These are phyloP conservation scores for Vachellia pachyceras DNA, from an alignment of 306 rosid genomes.

Conservation along the genomic window DNA sequence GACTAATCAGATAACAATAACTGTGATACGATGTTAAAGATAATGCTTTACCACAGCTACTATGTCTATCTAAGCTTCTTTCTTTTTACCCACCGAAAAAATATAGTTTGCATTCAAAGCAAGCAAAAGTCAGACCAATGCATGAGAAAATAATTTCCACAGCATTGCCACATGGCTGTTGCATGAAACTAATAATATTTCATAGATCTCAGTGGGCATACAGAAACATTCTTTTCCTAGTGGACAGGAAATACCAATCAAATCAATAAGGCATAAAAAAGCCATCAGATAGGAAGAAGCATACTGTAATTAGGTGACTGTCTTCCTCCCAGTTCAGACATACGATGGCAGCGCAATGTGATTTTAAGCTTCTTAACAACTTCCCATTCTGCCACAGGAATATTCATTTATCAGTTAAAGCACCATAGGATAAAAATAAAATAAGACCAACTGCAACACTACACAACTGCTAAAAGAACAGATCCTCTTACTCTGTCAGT, in stretches of 20 bases:
- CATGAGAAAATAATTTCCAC: slow-evolving; percentile 26
- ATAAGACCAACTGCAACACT: slow-evolving; percentile 16
- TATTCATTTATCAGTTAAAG: slow-evolving; percentile 32
- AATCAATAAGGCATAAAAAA: slow-evolving; percentile 29
- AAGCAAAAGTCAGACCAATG: neutral
- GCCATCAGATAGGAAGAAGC: slow-evolving; percentile 39
- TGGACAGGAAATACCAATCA: slow-evolving; percentile 17
- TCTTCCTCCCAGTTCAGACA: slow-evolving; percentile 96
- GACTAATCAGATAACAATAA: slow-evolving; percentile 21
- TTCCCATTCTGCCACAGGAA: slow-evolving; percentile 76
- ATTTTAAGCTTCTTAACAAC: slow-evolving; percentile 80
- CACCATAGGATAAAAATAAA: slow-evolving; percentile 30
- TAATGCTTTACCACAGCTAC: slow-evolving; percentile 5
- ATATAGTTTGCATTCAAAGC: slow-evolving; percentile 17
- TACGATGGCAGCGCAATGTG: slow-evolving; percentile 71
- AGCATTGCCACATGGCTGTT: slow-evolving; percentile 15
- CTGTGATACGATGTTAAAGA: neutral
- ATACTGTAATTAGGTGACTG: slow-evolving; percentile 60
- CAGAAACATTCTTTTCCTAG: slow-evolving; percentile 26
- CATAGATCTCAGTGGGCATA: slow-evolving; percentile 11
- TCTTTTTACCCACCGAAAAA: neutral
- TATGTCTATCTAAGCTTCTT: slow-evolving; percentile 9
- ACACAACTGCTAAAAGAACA: slow-evolving; percentile 21
- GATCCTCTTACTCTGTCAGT: slow-evolving; percentile 13
- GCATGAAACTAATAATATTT: slow-evolving; percentile 12